Evolutionary conservation across 495 filamentous ascomycete species (phyloP).

Genomic region (Trichoderma reesei): DNA sequence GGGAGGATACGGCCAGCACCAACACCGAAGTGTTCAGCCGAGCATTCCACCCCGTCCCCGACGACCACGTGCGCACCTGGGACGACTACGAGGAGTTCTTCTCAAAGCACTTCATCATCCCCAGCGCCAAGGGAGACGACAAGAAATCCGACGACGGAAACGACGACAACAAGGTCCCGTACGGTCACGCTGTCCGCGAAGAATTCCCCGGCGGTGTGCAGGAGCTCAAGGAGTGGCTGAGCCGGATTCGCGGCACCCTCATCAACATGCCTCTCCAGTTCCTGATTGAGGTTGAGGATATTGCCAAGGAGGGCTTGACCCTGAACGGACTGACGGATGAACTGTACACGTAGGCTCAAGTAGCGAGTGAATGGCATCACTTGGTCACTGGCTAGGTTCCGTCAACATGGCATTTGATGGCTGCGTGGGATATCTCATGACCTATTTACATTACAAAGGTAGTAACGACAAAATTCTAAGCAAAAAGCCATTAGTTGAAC

Average conservation of each 20-base stretch:
- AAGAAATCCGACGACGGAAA: constrained; percentile 16
- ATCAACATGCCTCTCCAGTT: constrained; percentile 94
- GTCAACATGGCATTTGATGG: not conserved
- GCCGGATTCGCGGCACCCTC: constrained; percentile 63
- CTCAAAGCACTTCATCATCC: constrained; percentile 55
- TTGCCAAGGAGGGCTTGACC: constrained; percentile 74
- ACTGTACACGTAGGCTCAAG: constrained; percentile 56
- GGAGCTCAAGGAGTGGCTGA: constrained; percentile 77
- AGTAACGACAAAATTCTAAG: not conserved
- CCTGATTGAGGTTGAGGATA: constrained; percentile 69
- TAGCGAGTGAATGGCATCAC: not conserved
- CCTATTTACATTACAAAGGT: not conserved
- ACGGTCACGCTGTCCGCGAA: constrained; percentile 78
- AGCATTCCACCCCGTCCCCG: constrained; percentile 82
- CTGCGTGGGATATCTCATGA: not conserved
- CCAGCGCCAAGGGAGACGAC: constrained; percentile 28
- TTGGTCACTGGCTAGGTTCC: not conserved
- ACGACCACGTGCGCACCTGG: constrained; percentile 75
- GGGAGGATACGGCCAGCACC: constrained; percentile 59
- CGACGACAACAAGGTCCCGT: constrained; percentile 45
- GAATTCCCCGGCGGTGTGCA: constrained; percentile 59
- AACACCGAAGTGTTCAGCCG: constrained; percentile 83
- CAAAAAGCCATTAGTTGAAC: not conserved
- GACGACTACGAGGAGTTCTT: constrained; percentile 78
- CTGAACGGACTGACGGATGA: constrained; percentile 76